Percentiles rank a stretch among this genome's conserved stretches.
Evolutionary conservation across 768 basidiomycete species (phyloP).

Genomic region (Panaeolus papilionaceus): DNA sequence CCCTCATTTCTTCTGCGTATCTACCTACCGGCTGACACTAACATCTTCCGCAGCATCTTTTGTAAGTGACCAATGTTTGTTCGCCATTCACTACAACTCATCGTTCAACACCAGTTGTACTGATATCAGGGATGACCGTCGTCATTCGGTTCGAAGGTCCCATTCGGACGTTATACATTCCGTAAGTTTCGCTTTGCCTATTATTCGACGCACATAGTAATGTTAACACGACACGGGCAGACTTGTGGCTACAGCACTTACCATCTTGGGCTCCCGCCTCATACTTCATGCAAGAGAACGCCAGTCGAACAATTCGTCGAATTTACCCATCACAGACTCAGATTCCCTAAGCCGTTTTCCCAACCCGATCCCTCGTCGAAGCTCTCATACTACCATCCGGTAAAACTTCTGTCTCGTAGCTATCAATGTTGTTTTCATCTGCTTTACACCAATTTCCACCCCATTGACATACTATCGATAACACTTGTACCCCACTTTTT

Average conservation of each 20-base stretch:
- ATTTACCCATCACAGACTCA: not conserved
- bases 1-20: not conserved
- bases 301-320: not conserved
- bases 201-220: not conserved
- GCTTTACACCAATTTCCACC: no score
- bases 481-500: no score
- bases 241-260: not conserved
- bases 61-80: not conserved
- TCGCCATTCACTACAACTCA: not conserved
- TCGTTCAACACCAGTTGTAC: not conserved
- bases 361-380: not conserved
- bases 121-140: not conserved
- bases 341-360: not conserved
- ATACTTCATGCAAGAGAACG: not conserved
- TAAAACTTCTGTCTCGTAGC: not conserved
- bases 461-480: no score
- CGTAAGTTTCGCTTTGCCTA: not conserved
- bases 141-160: not conserved
- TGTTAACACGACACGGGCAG: not conserved
- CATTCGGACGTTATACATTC: not conserved
- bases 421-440: no score
- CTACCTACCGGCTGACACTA: not conserved
- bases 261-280: not conserved
- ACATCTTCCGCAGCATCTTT: not conserved
- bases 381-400: not conserved